Evolutionary conservation across 164 flowering plant genomes (phyloP), one percentile per base, ranked within the genome.

Genomic region (Kingdonia uniflora): DNA sequence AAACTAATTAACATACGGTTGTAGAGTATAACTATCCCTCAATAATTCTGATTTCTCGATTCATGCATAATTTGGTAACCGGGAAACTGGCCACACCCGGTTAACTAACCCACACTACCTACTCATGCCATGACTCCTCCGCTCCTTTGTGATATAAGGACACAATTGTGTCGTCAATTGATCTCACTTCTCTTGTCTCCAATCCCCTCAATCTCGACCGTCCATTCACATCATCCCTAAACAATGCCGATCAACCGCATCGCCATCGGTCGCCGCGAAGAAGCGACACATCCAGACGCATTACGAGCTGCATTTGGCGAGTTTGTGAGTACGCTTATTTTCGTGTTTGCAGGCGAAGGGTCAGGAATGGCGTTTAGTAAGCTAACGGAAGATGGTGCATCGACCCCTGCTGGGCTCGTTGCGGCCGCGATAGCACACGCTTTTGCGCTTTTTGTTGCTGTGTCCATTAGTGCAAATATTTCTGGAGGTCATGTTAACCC

Each of bases 401-500:
- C 33, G 15, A n/a, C 42, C 4, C 42, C 52, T 7, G 20, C 51
- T 0, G 59, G 59, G 35, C 25, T 58, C 42, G 11, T 49, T 19
- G 15, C 38, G 46, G 55, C 45, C 26, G 16, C 57, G 3, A 6
- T 54, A 8, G 57, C 57, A 11, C 57, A 54, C 22, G 57, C 49
- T 1, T 25, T 54, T 7, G 48, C 39, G 10, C 57, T 54, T 19
- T 54, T 54, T 19, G 57, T 54, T 5, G 57, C 49, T 22, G 41
- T 56, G 8, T 20, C 56, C 6, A 40, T 54, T 20, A 19, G 57
- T 19, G 56, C 48, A 0, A 54, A 58, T 42, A 58, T 65, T 11
- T 47, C 59, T n/a, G 55, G 50, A 13, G 52, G 57, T n/a, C 57
- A 54, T 14, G 49, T 54, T 15, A 54, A 54, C 57, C 57, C 57